phyloP scores from a whole-genome alignment of 2,329 filamentous ascomycete species.

The Alternaria gaisen region DNA sequence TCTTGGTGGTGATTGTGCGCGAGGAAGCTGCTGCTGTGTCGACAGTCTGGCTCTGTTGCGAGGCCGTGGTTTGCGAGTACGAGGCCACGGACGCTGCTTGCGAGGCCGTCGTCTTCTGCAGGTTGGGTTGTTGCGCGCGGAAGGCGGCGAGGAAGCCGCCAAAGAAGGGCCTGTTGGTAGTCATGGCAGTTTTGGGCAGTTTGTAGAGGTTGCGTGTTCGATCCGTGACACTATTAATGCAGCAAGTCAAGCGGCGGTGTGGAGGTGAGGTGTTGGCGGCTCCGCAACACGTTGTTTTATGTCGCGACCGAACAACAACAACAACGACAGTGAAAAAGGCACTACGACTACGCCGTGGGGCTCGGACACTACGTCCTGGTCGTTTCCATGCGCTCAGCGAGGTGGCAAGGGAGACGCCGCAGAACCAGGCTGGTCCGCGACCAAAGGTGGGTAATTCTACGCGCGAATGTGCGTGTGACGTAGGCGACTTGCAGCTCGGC shows the following conservation, averaged over 20 bases:
- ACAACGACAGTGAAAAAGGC: neutral
- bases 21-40: constrained; percentile 53
- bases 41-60: constrained; percentile 50
- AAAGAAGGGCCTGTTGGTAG: constrained; percentile 72
- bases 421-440: neutral
- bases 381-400: constrained; percentile 1
- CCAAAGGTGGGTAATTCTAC: neutral
- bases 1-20: constrained; percentile 50
- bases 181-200: constrained; percentile 57
- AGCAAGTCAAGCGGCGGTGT: constrained; percentile 9
- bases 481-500: constrained; percentile 20
- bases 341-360: constrained; percentile 1
- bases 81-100: constrained; percentile 49
- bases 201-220: too few species aligned
- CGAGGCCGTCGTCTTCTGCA: constrained; percentile 64
- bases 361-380: neutral
- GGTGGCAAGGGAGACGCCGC: neutral
- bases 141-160: constrained; percentile 74
- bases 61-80: constrained; percentile 44
- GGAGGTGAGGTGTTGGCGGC: constrained; percentile 2
- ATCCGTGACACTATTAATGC: neutral
- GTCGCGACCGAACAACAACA: neutral
- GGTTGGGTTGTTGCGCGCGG: constrained; percentile 69
- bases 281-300: constrained; percentile 7
- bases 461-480: constrained; percentile 32